Evolutionary conservation across 805 yeast genomes (phyloP).

Genomic region (Nakazawaea anatomiae): DNA sequence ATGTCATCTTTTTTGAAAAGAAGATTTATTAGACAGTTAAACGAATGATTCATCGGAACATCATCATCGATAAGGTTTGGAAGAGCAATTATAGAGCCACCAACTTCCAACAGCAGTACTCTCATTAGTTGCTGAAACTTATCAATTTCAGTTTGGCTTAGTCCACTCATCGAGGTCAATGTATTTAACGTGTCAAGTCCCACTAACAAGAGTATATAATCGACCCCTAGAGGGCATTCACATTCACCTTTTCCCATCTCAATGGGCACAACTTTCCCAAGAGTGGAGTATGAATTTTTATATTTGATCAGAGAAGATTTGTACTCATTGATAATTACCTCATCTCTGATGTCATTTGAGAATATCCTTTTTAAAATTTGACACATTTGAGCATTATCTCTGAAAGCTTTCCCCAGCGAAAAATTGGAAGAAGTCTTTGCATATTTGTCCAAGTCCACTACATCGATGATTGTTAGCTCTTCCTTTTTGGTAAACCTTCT

Average conservation of each 20-base stretch:
- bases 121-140: conserved; percentile 7
- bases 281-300: not conserved
- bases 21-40: not conserved
- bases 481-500: not conserved
- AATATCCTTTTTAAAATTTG: not conserved
- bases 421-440: not conserved
- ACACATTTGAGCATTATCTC: not conserved
- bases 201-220: not conserved
- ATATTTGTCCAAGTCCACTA: conserved; percentile 1
- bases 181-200: conserved; percentile 4
- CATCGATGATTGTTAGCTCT: not conserved
- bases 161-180: not conserved
- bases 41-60: not conserved
- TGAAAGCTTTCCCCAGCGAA: not conserved
- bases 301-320: not conserved
- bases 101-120: conserved; percentile 3
- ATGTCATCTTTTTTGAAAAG: not conserved
- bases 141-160: conserved; percentile 5
- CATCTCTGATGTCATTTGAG: not conserved
- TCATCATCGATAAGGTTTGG: not conserved
- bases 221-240: conserved; percentile 3
- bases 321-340: not conserved
- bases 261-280: not conserved
- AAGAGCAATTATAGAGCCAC: not conserved
- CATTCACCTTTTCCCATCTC: not conserved